phyloP scores from a whole-genome alignment of 2,329 filamentous ascomycete genomes.

The Achaetomium macrosporum region DNA sequence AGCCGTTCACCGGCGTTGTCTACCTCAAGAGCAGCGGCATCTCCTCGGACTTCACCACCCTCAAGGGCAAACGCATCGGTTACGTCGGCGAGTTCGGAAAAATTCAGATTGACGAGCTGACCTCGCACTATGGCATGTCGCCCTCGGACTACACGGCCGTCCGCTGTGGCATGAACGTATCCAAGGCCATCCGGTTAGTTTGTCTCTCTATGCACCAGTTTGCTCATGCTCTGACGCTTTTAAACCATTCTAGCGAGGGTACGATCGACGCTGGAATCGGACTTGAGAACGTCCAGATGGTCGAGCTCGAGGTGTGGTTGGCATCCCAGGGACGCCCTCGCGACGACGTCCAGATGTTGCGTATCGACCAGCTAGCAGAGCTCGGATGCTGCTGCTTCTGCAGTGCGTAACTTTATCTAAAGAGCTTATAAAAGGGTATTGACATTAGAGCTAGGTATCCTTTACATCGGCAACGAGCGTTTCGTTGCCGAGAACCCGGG shows the following conservation, averaged over 20 bases:
- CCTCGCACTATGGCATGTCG: constrained; percentile 69
- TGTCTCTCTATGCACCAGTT: too few relatives aligned
- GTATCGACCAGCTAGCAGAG: constrained; percentile 74
- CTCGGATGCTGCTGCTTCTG: constrained; percentile 33
- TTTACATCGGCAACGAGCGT: constrained; percentile 71
- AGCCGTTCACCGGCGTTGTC: constrained; percentile 73
- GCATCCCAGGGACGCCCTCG: constrained; percentile 54
- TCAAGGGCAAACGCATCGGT: constrained; percentile 71
- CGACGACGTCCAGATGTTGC: constrained; percentile 70
- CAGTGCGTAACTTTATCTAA: neutral
- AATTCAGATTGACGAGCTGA: constrained; percentile 79
- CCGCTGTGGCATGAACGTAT: constrained; percentile 76
- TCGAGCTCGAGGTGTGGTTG: constrained; percentile 74
- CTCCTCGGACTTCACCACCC: constrained; percentile 66
- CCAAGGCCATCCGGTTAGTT: constrained; percentile 53
- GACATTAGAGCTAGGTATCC: too few relatives aligned
- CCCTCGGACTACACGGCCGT: constrained; percentile 69
- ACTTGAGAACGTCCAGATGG: constrained; percentile 78
- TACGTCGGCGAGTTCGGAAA: constrained; percentile 79
- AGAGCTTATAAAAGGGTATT: too few relatives aligned
- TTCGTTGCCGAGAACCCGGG: constrained; percentile 63
- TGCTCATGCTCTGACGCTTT: too few relatives aligned
- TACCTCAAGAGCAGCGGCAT: constrained; percentile 71
- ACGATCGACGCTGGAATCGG: constrained; percentile 67
- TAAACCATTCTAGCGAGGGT: constrained; percentile 45